phyloP scores from a whole-genome alignment of 1,139 yeast genomes.

The Geotrichum citri-aurantii region DNA sequence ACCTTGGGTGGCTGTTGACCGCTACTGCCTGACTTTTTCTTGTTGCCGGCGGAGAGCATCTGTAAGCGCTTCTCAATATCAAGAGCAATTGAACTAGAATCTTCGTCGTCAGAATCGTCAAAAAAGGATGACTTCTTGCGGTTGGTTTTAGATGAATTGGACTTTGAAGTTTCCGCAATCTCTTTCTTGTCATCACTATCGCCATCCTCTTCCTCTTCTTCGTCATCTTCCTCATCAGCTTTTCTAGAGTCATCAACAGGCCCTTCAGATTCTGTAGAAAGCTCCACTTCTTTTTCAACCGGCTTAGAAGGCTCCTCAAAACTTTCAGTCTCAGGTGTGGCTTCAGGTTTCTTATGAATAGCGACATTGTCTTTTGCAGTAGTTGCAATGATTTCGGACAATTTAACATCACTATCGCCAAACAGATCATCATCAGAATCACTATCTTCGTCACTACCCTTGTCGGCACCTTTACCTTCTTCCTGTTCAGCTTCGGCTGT shows the following conservation, averaged over 20 bases:
- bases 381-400: constrained; percentile 12
- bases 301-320: constrained; percentile 17
- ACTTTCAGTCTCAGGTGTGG: constrained; percentile 11
- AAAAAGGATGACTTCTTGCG: constrained; percentile 5
- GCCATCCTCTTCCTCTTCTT: constrained; percentile 12
- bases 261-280: neutral
- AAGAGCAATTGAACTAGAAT: constrained; percentile 17
- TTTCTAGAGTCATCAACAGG: neutral
- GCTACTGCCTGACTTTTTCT: neutral
- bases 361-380: constrained; percentile 10
- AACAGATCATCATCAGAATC: constrained; percentile 26
- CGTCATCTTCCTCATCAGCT: constrained; percentile 15
- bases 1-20: constrained; percentile 37
- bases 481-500: constrained; percentile 8
- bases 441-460: constrained; percentile 28
- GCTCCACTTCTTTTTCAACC: constrained; percentile 11
- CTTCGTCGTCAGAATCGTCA: constrained; percentile 15
- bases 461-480: constrained; percentile 19
- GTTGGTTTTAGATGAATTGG: constrained; percentile 13
- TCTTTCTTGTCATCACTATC: neutral
- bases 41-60: constrained; percentile 5
- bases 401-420: constrained; percentile 19
- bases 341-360: neutral
- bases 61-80: constrained; percentile 8
- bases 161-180: neutral